Percentiles rank a stretch among this genome's conserved stretches.
phyloP scores from a whole-genome alignment of 192 early-diverging fungal genomes.

The Backusella parvicylindrica region DNA sequence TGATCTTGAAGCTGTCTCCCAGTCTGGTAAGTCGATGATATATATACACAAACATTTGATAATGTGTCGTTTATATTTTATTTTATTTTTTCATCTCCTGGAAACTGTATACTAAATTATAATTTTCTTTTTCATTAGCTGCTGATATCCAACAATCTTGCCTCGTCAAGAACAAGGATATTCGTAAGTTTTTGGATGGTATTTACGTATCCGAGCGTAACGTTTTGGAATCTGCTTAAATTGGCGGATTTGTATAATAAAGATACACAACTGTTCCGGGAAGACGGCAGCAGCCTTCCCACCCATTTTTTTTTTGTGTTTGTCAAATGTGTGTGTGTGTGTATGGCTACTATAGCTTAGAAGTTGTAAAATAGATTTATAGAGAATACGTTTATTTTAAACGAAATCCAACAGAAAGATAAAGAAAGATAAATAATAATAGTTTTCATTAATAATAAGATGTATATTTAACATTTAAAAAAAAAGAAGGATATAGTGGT shows the following conservation, averaged over 20 bases:
- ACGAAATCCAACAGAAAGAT: too few species aligned
- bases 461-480: neutral
- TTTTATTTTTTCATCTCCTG: too few species aligned
- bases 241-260: conserved; percentile 17
- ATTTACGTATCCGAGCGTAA: conserved; percentile 42
- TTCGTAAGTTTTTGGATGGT: conserved; percentile 80
- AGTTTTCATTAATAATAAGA: neutral
- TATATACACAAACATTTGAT: too few species aligned
- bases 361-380: neutral
- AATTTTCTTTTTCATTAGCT: conserved; percentile 38
- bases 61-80: too few species aligned
- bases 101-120: neutral
- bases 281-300: conserved; percentile 34
- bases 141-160: conserved; percentile 94
- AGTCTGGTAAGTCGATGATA: conserved; percentile 61
- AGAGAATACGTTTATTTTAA: neutral
- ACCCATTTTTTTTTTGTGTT: conserved; percentile 22
- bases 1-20: conserved; percentile 92
- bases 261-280: conserved; percentile 31
- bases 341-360: too few species aligned
- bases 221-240: conserved; percentile 30
- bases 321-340: neutral
- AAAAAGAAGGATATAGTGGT: neutral
- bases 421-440: too few species aligned
- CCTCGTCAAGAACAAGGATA: conserved; percentile 98